Evolutionary conservation across 2,329 filamentous ascomycete species (phyloP).

Genomic region (Fusarium nematophilum): DNA sequence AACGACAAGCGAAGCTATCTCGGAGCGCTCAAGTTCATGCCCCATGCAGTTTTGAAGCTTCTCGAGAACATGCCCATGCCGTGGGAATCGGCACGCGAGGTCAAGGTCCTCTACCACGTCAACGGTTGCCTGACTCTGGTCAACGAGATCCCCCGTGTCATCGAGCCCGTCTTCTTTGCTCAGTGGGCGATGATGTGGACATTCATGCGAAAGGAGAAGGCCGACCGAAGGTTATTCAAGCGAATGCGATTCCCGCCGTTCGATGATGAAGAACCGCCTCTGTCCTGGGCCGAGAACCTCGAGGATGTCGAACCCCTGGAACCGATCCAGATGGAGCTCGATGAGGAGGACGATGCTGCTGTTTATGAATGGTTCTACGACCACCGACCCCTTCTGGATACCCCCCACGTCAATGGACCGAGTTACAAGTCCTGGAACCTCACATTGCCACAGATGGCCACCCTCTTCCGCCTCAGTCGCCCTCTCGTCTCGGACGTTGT

Average conservation of each 20-base stretch:
- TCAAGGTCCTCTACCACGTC: constrained; percentile 98
- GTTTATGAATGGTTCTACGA: constrained; percentile 99
- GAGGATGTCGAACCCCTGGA: constrained; percentile 98
- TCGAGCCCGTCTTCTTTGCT: constrained; percentile 96
- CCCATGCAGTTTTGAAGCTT: constrained; percentile 95
- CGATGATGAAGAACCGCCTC: constrained; percentile 95
- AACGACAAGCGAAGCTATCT: constrained; percentile 98
- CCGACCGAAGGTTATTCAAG: constrained; percentile 95
- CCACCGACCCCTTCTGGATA: constrained; percentile 89
- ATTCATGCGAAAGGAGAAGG: constrained; percentile 97
- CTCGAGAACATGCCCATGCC: constrained; percentile 99
- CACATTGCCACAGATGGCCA: constrained; percentile 93
- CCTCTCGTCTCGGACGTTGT: constrained; percentile 91
- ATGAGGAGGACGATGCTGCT: constrained; percentile 90
- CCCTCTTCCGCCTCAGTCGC: constrained; percentile 89
- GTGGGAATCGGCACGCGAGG: constrained; percentile 95
- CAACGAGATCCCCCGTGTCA: constrained; percentile 95
- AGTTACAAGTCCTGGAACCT: constrained; percentile 98
- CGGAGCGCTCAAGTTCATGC: constrained; percentile 98
- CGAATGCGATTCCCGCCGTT: constrained; percentile 99
- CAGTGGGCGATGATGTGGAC: constrained; percentile 99
- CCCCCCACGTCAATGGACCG: constrained; percentile 92
- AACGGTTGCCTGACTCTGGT: constrained; percentile 97
- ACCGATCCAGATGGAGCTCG: constrained; percentile 98
- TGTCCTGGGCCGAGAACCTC: constrained; percentile 99